A percentile compares a stretch with the other conserved stretches of the same genome.
These are phyloP conservation scores for Rasamsonia emersonii DNA, from an alignment of 2,329 filamentous ascomycete genomes.

Conservation along the genomic window DNA sequence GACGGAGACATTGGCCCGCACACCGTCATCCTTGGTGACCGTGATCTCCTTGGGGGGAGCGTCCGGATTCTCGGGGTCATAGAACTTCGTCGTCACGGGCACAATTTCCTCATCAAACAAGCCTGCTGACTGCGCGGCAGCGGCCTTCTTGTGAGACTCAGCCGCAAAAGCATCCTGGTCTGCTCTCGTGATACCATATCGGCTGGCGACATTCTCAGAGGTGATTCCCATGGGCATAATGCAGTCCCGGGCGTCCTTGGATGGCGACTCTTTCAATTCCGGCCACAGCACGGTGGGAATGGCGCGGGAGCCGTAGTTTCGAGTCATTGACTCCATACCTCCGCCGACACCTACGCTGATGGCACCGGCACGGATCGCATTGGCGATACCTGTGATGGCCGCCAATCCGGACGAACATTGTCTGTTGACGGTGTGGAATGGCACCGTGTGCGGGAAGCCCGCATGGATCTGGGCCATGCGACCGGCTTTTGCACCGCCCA, in stretches of 20 bases:
- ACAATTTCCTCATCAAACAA: slow-evolving; percentile 72
- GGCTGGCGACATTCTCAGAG: slow-evolving; percentile 73
- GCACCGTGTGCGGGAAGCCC: slow-evolving; percentile 62
- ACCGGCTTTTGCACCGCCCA: slow-evolving; percentile 82
- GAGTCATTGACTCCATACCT: slow-evolving; percentile 94
- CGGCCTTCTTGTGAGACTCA: slow-evolving; percentile 63
- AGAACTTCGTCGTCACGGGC: slow-evolving; percentile 63
- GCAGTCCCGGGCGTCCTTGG: slow-evolving; percentile 69
- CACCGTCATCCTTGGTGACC: slow-evolving; percentile 73
- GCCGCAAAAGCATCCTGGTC: slow-evolving; percentile 82
- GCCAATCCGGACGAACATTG: slow-evolving; percentile 74
- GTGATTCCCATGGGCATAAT: slow-evolving; percentile 93
- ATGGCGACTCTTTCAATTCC: slow-evolving; percentile 54
- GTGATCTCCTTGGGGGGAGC: slow-evolving; percentile 51
- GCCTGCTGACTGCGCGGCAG: slow-evolving; percentile 59
- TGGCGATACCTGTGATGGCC: slow-evolving; percentile 65
- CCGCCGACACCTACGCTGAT: slow-evolving; percentile 71
- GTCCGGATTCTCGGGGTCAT: slow-evolving; percentile 55
- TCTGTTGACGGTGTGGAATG: slow-evolving; percentile 80
- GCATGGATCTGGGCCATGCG: slow-evolving; percentile 85
- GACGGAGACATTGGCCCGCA: slow-evolving; percentile 57
- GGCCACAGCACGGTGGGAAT: slow-evolving; percentile 79
- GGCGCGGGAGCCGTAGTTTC: slow-evolving; percentile 77
- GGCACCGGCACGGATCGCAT: slow-evolving; percentile 64
- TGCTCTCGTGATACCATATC: slow-evolving; percentile 62